These are phyloP conservation scores for Candida adriatica DNA, from an alignment of 805 yeast genomes.

Conservation along the genomic window DNA sequence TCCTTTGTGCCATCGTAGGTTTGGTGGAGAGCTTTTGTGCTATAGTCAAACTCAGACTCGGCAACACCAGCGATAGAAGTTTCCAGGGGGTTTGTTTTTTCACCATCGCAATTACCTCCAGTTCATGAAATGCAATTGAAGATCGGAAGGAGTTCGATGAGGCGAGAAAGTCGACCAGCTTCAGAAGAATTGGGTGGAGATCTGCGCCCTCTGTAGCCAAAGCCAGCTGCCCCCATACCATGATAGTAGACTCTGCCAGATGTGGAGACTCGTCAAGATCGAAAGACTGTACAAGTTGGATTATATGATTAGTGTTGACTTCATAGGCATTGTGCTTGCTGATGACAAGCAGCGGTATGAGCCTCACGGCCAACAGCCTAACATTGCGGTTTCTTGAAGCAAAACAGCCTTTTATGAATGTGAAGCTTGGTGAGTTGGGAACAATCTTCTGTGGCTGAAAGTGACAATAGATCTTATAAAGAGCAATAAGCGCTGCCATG, in stretches of 20 bases:
- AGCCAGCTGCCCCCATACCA: constrained; percentile 61
- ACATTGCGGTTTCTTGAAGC: constrained; percentile 44
- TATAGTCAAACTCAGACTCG: constrained; percentile 58
- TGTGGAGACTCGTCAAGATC: constrained; percentile 31
- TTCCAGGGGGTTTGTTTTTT: constrained; percentile 68
- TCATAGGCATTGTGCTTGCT: constrained; percentile 35
- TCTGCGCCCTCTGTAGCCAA: constrained; percentile 58
- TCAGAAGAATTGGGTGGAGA: constrained; percentile 57
- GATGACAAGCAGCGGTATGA: constrained; percentile 45
- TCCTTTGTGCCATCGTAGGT: constrained; percentile 46
- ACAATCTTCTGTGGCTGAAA: constrained; percentile 40
- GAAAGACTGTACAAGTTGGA: constrained; percentile 36
- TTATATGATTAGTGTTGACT: constrained; percentile 37
- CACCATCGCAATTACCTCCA: constrained; percentile 50
- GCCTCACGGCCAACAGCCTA: constrained; percentile 43
- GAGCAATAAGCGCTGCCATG: constrained; percentile 37
- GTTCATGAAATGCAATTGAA: constrained; percentile 60
- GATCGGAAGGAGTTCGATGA: constrained; percentile 59
- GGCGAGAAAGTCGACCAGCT: constrained; percentile 59
- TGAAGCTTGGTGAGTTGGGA: constrained; percentile 27
- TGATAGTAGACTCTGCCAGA: constrained; percentile 52
- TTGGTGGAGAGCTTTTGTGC: constrained; percentile 45
- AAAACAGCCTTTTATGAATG: constrained; percentile 35
- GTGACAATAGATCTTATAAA: constrained; percentile 45
- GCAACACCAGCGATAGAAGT: constrained; percentile 71